A percentile compares a stretch with the other conserved stretches of the same genome.
Evolutionary conservation across 129 eudicot species (phyloP).

Genomic region (Flaveria bidentis): DNA sequence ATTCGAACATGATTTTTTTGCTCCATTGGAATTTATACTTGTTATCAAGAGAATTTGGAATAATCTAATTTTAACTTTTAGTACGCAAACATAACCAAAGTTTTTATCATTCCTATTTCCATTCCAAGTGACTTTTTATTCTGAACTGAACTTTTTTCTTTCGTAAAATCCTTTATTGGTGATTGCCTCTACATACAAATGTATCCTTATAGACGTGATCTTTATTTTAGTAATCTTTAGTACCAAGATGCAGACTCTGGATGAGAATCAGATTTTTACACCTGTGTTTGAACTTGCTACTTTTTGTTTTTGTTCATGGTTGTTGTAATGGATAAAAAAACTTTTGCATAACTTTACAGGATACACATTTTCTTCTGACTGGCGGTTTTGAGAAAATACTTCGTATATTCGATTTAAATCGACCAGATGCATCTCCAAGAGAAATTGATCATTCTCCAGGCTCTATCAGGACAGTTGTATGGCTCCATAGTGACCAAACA

Average conservation of each 20-base stretch:
- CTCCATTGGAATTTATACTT: not conserved
- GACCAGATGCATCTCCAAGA: constrained; percentile 68
- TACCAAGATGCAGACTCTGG: not conserved
- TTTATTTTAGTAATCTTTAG: not conserved
- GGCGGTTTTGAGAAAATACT: constrained; percentile 74
- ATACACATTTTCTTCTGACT: constrained; percentile 54
- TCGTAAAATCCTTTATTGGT: not conserved
- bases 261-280: constrained; percentile 2
- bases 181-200: not conserved
- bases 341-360: constrained; percentile 37
- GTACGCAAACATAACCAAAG: not conserved
- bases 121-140: not conserved
- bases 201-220: not conserved
- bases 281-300: constrained; percentile 3
- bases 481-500: constrained; percentile 84
- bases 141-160: not conserved
- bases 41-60: not conserved
- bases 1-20: not conserved
- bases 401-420: constrained; percentile 65
- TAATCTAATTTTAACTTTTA: not conserved
- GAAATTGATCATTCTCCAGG: constrained; percentile 81
- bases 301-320: not conserved
- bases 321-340: not conserved
- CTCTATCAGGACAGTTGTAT: constrained; percentile 70
- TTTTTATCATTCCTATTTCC: not conserved